phyloP scores from a whole-genome alignment of 169 alveolate species.

The Eimeria sp. region DNA sequence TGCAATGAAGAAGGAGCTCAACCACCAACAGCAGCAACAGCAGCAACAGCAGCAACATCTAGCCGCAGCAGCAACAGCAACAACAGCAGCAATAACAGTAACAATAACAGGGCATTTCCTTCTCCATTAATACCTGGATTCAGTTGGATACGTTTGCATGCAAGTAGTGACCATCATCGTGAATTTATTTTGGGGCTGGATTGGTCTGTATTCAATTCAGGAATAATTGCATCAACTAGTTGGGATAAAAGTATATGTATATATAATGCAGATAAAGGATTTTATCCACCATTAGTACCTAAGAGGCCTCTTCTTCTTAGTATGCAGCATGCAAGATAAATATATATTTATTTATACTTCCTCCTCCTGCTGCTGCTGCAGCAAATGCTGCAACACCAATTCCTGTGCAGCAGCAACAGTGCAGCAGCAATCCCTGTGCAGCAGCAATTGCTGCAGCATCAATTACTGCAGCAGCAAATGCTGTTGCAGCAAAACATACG shows the following conservation, averaged over 20 bases:
- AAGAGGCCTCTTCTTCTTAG: conserved; percentile 1
- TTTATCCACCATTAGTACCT: background rate
- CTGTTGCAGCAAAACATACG: too few species aligned
- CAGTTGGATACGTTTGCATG: conserved; percentile 18
- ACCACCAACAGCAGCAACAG: too few species aligned
- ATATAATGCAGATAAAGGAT: conserved; percentile 59
- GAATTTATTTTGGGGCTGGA: conserved; percentile 82
- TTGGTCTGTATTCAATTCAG: conserved; percentile 61
- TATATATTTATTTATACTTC: background rate
- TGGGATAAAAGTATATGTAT: conserved; percentile 82
- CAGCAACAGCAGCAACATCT: too few species aligned
- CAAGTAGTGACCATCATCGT: conserved; percentile 69
- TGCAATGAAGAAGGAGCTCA: too few species aligned
- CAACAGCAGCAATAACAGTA: background rate
- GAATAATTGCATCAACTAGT: conserved; percentile 68
- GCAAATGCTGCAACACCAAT: too few species aligned
- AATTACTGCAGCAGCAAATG: too few species aligned
- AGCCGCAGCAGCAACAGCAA: too few species aligned
- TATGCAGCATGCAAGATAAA: background rate
- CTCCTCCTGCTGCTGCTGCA: too few species aligned
- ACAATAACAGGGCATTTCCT: too few species aligned
- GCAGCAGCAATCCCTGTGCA: too few species aligned
- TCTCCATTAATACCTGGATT: background rate
- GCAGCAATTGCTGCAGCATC: too few species aligned
- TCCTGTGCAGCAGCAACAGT: too few species aligned